phyloP scores from a whole-genome alignment of 176 grass and related monocot species.

The Luzula sylvatica region DNA sequence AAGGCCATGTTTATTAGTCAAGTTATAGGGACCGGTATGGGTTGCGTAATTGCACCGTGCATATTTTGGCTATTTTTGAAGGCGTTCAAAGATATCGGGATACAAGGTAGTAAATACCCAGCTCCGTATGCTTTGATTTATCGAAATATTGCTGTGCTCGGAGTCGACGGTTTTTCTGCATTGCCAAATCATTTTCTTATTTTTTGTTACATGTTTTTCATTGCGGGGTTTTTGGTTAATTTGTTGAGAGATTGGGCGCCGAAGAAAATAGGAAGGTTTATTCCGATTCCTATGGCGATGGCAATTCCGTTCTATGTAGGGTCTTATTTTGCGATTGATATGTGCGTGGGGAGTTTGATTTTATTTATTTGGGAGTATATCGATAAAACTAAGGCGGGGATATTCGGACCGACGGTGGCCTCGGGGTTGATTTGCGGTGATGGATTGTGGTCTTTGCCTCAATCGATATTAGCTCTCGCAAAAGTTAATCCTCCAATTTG shows the following conservation, averaged over 20 bases:
- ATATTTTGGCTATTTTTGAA: slow-evolving; percentile 36
- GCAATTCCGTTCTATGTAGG: slow-evolving; percentile 31
- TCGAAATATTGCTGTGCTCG: slow-evolving; percentile 25
- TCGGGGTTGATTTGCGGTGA: slow-evolving; percentile 30
- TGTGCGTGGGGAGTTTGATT: slow-evolving; percentile 22
- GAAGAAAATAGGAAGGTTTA: slow-evolving; percentile 10
- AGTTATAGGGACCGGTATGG: slow-evolving; percentile 25
- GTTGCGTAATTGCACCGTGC: slow-evolving; percentile 23
- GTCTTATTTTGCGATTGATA: slow-evolving; percentile 30
- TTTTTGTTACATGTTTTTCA: slow-evolving; percentile 22
- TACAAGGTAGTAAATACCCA: slow-evolving; percentile 8
- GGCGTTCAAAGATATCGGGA: slow-evolving; percentile 19
- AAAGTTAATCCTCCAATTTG: slow-evolving; percentile 29
- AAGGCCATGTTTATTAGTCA: slow-evolving; percentile 32
- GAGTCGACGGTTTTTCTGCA: slow-evolving; percentile 17
- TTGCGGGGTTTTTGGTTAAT: slow-evolving; percentile 10
- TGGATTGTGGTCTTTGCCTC: slow-evolving; percentile 23
- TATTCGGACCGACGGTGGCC: slow-evolving; percentile 12
- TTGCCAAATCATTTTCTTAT: slow-evolving; percentile 24
- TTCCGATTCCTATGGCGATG: slow-evolving; percentile 33
- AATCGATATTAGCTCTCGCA: slow-evolving; percentile 23
- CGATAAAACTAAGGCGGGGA: slow-evolving; percentile 14
- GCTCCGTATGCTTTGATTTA: slow-evolving; percentile 21
- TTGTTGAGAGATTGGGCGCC: slow-evolving; percentile 12
- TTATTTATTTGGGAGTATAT: slow-evolving; percentile 23